A percentile compares a stretch with the other conserved stretches of the same genome.
Conservation (phyloP, 257 asterid genomes). For the Gynochthodes officinalis region DNA sequence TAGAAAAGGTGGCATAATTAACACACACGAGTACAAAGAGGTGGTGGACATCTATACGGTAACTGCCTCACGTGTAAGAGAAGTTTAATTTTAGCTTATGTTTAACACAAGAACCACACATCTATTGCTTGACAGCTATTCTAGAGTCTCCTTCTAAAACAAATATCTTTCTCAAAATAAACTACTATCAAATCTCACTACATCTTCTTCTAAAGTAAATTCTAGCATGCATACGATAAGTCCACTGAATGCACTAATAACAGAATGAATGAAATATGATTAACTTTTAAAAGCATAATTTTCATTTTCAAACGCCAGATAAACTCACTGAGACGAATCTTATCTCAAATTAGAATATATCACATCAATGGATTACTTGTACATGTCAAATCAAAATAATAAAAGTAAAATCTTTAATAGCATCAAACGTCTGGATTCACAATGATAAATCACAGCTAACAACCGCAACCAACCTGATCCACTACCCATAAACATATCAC, state of each 20-base stretch:
- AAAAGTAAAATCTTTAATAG: background rate
- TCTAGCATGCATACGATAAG: background rate
- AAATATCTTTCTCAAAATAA: background rate
- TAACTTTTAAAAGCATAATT: background rate
- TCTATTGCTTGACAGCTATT: background rate
- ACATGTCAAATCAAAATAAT: background rate
- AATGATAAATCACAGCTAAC: background rate
- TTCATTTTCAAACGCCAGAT: background rate
- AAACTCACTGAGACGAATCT: background rate
- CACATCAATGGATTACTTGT: background rate
- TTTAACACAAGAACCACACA: too few relatives aligned
- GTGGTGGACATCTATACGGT: background rate
- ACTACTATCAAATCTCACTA: too few relatives aligned
- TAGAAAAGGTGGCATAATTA: background rate
- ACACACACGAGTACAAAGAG: background rate
- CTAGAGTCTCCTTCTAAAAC: background rate
- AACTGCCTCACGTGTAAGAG: background rate
- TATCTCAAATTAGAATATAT: too few relatives aligned
- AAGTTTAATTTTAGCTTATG: background rate
- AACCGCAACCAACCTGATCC: background rate
- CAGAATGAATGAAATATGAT: background rate
- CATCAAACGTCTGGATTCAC: background rate
- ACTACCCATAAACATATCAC: background rate
- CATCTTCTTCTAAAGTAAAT: background rate
- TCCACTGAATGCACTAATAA: background rate